Evolutionary conservation across 371 early-diverging fungal genomes (phyloP).

Genomic region (Actinomortierella ambigua): DNA sequence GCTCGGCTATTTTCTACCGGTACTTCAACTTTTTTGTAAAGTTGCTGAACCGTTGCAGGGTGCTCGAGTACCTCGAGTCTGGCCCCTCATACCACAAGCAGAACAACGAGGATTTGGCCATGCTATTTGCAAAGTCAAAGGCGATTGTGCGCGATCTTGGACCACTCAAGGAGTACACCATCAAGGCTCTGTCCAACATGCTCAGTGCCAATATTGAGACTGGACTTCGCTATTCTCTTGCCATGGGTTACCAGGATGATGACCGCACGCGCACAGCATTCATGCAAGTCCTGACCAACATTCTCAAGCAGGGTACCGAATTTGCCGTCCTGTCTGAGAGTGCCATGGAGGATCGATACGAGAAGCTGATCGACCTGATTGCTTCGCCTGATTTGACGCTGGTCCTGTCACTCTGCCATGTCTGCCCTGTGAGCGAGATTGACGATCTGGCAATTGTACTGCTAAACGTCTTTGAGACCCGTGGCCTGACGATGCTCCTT

Average conservation of each 20-base stretch:
- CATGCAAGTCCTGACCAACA: constrained; percentile 91
- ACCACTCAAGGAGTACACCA: constrained; percentile 81
- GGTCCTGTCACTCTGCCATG: constrained; percentile 84
- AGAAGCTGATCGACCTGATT: constrained; percentile 74
- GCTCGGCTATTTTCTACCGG: constrained; percentile 81
- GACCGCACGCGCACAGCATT: constrained; percentile 86
- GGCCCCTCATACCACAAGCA: constrained; percentile 34
- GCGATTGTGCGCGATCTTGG: constrained; percentile 67
- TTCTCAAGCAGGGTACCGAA: constrained; percentile 86
- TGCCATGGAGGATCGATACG: constrained; percentile 74
- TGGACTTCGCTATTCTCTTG: constrained; percentile 87
- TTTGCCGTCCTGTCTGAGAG: constrained; percentile 84
- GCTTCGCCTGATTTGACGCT: constrained; percentile 65
- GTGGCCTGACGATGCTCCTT: constrained; percentile 70
- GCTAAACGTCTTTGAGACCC: constrained; percentile 80
- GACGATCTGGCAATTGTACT: constrained; percentile 86
- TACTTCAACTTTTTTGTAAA: constrained; percentile 91
- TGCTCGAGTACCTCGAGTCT: constrained; percentile 58
- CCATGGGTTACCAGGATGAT: constrained; percentile 94
- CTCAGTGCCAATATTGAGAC: constrained; percentile 90
- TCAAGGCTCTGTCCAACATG: constrained; percentile 87
- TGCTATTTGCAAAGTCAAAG: constrained; percentile 56
- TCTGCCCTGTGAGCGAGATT: constrained; percentile 84
- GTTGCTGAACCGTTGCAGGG: constrained; percentile 81
- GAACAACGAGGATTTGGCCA: constrained; percentile 47